These are phyloP conservation scores for Dothideomycetes sp. DNA, from an alignment of 2,329 filamentous ascomycete genomes.

Conservation along the genomic window DNA sequence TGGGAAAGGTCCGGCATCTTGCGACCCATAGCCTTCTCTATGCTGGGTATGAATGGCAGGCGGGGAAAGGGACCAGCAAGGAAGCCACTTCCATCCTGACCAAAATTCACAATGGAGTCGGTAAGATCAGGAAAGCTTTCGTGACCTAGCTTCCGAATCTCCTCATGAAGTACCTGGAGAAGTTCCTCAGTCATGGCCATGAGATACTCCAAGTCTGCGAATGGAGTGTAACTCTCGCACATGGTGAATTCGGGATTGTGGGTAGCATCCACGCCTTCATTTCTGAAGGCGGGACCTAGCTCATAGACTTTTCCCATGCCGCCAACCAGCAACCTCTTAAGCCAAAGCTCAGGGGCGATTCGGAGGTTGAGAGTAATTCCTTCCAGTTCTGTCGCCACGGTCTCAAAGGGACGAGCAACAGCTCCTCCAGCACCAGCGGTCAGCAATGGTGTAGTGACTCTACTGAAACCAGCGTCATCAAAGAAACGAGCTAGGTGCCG, in stretches of 20 bases:
- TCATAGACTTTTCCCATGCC: conserved; percentile 86
- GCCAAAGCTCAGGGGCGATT: conserved; percentile 89
- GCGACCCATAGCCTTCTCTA: conserved; percentile 58
- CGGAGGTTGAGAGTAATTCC: conserved; percentile 63
- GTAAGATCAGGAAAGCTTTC: conserved; percentile 2
- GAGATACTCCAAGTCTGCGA: conserved; percentile 63
- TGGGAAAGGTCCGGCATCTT: conserved; percentile 40
- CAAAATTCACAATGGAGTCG: conserved; percentile 22
- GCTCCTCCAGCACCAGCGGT: conserved; percentile 77
- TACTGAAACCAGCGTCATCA: conserved; percentile 60
- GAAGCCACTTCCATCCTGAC: conserved; percentile 1
- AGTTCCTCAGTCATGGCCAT: conserved; percentile 67
- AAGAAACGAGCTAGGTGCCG: conserved; percentile 65
- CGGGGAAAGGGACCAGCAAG: conserved; percentile 51
- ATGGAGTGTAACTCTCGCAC: conserved; percentile 92
- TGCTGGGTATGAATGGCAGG: conserved; percentile 70
- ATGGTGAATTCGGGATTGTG: conserved; percentile 98
- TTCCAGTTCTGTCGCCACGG: conserved; percentile 63
- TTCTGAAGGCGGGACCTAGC: conserved; percentile 84
- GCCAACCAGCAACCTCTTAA: conserved; percentile 83
- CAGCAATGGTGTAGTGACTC: conserved; percentile 86
- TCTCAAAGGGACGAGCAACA: conserved; percentile 75
- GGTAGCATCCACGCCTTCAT: conserved; percentile 75
- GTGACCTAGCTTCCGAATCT: conserved; percentile 20
- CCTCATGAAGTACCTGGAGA: conserved; percentile 45